These are phyloP conservation scores for Scedosporium boydii DNA, from an alignment of 2,329 filamentous ascomycete species.

Conservation along the genomic window DNA sequence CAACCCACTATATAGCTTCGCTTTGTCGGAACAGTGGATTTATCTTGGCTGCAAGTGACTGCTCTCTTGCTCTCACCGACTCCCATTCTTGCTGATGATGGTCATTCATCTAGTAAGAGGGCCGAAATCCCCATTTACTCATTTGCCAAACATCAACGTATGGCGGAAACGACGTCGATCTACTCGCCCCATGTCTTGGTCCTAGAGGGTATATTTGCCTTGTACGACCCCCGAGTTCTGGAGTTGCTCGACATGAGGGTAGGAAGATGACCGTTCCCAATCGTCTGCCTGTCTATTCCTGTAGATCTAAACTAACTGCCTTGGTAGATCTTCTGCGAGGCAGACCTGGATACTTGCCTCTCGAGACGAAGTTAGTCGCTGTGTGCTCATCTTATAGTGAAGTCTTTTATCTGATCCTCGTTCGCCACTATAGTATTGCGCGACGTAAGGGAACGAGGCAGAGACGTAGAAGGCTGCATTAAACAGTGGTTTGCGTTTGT, in stretches of 20 bases:
- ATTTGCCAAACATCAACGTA: slow-evolving; percentile 79
- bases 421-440: slow-evolving; percentile 53
- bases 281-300: not conserved
- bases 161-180: slow-evolving; percentile 72
- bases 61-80: not conserved
- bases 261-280: slow-evolving; percentile 10
- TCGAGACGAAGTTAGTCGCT: slow-evolving; percentile 65
- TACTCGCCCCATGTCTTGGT: slow-evolving; percentile 96
- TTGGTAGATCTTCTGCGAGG: slow-evolving; percentile 80
- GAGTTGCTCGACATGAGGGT: slow-evolving; percentile 87
- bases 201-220: slow-evolving; percentile 88
- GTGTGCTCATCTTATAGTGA: not conserved
- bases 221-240: slow-evolving; percentile 78
- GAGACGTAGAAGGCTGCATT: slow-evolving; percentile 90
- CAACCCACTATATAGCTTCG: too few species aligned
- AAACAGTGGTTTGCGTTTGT: slow-evolving; percentile 98
- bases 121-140: slow-evolving; percentile 93
- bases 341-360: slow-evolving; percentile 87
- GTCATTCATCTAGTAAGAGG: slow-evolving; percentile 52
- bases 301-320: not conserved
- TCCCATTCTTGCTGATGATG: not conserved
- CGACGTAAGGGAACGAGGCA: slow-evolving; percentile 79
- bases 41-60: not conserved
- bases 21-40: not conserved
- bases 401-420: not conserved